A percentile compares a stretch with the other conserved stretches of the same genome.
phyloP scores from a whole-genome alignment of 345 rosid species.

The Gossypioides kirkii region DNA sequence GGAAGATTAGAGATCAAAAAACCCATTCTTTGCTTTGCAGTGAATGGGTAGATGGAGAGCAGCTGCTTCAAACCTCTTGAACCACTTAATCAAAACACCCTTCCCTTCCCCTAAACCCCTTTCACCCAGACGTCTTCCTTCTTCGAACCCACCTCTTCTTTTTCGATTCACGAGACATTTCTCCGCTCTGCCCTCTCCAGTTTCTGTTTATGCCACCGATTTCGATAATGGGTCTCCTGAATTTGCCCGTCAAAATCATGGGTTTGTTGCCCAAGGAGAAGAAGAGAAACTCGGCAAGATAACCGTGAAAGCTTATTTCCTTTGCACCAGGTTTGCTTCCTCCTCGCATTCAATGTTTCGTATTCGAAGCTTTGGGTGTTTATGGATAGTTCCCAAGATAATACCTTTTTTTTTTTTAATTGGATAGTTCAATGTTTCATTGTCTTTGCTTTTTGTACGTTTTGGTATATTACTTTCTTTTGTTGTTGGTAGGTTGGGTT shows the following conservation, averaged over 20 bases:
- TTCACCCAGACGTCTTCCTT: constrained; percentile 6
- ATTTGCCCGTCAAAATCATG: constrained; percentile 25
- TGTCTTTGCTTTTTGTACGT: constrained; percentile 7
- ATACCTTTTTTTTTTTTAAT: too few species aligned
- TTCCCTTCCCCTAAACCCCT: background rate
- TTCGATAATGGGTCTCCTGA: constrained; percentile 47
- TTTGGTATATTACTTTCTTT: constrained; percentile 21
- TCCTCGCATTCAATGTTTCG: background rate
- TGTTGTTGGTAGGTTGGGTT: constrained; percentile 31
- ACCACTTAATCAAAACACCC: background rate
- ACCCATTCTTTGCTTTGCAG: constrained; percentile 1
- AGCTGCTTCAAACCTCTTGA: background rate
- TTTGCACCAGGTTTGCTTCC: constrained; percentile 62
- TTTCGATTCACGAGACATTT: constrained; percentile 31
- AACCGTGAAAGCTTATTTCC: constrained; percentile 77
- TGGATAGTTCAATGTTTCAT: background rate
- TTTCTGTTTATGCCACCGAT: constrained; percentile 42
- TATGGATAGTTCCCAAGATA: background rate
- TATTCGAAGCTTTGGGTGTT: constrained; percentile 11
- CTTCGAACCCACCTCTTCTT: constrained; percentile 4
- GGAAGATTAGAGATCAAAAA: background rate
- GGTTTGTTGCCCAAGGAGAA: constrained; percentile 20
- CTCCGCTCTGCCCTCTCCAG: constrained; percentile 55
- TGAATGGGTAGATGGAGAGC: constrained; percentile 72
- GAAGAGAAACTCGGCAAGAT: constrained; percentile 63